phyloP scores from a whole-genome alignment of 805 yeast species.

The Cyberlindnera maclurae region DNA sequence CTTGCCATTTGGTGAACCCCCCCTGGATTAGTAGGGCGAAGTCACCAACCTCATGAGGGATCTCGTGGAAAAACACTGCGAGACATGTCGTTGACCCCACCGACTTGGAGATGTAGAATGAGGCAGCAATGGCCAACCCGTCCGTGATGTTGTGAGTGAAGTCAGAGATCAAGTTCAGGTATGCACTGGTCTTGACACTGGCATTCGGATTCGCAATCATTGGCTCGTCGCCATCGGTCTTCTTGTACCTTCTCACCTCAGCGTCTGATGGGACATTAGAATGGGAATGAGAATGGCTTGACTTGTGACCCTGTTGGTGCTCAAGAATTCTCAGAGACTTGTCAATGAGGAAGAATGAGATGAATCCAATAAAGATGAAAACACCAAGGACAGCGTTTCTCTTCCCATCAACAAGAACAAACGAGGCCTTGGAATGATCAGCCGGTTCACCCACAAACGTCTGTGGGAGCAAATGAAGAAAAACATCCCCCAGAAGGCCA shows the following conservation, averaged over 20 bases:
- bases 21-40: constrained; percentile 65
- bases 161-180: constrained; percentile 61
- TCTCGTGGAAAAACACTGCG: constrained; percentile 69
- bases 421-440: constrained; percentile 32
- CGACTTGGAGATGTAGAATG: constrained; percentile 52
- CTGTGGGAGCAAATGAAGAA: constrained; percentile 66
- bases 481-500: constrained; percentile 68
- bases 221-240: constrained; percentile 22
- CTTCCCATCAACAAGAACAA: constrained; percentile 45
- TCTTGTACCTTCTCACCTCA: constrained; percentile 14
- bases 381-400: constrained; percentile 44
- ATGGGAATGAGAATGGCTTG: constrained; percentile 31
- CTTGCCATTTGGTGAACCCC: constrained; percentile 60
- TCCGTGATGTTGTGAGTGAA: constrained; percentile 72
- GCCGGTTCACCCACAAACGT: constrained; percentile 47
- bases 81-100: constrained; percentile 65
- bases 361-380: constrained; percentile 54
- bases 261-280: constrained; percentile 15
- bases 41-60: constrained; percentile 79
- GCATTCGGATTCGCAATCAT: constrained; percentile 29
- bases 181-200: constrained; percentile 41
- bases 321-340: constrained; percentile 47
- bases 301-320: constrained; percentile 25
- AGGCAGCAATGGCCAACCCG: constrained; percentile 67
- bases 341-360: constrained; percentile 55